Evolutionary conservation across 2,329 filamentous ascomycete species (phyloP).

Genomic region (Ramichloridium luteum): DNA sequence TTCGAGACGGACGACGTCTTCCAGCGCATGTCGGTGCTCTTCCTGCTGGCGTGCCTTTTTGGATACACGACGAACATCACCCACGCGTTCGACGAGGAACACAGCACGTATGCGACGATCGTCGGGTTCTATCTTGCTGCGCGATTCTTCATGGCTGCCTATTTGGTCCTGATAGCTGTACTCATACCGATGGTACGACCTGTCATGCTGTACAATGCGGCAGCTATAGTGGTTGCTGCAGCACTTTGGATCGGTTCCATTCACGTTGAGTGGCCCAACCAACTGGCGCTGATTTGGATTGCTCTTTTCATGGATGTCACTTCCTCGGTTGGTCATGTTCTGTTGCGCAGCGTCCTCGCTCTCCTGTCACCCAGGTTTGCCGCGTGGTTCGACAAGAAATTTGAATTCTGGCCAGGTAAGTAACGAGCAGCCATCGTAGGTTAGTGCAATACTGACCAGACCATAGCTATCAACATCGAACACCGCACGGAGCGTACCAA

Average conservation of each 20-base stretch:
- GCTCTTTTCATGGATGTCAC: conserved; percentile 45
- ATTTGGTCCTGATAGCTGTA: conserved; percentile 36
- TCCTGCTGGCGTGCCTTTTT: conserved; percentile 48
- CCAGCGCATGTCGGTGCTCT: conserved; percentile 46
- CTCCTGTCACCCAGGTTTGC: conserved; percentile 11
- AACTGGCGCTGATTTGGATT: conserved; percentile 44
- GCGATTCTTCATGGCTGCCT: conserved; percentile 41
- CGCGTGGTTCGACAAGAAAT: conserved; percentile 25
- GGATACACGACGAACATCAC: conserved; percentile 53
- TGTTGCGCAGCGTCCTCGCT: conserved; percentile 20
- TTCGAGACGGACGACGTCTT: conserved; percentile 42
- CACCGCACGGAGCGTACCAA: conserved; percentile 53
- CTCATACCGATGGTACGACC: conserved; percentile 46
- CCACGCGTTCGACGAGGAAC: conserved; percentile 36
- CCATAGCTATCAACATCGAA: conserved; percentile 45
- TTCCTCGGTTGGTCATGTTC: conserved; percentile 33
- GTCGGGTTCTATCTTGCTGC: conserved; percentile 49
- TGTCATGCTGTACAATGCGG: conserved; percentile 40
- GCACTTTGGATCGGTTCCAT: conserved; percentile 50
- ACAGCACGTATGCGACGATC: conserved; percentile 44
- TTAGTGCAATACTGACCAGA: not conserved
- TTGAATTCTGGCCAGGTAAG: conserved; percentile 47
- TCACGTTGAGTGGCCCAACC: conserved; percentile 42
- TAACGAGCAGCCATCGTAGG: not conserved
- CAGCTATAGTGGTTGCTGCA: conserved; percentile 36